Base-by-base conservation (phyloP, 306 rosid genomes). In the Corylus heterophylla region DNA sequence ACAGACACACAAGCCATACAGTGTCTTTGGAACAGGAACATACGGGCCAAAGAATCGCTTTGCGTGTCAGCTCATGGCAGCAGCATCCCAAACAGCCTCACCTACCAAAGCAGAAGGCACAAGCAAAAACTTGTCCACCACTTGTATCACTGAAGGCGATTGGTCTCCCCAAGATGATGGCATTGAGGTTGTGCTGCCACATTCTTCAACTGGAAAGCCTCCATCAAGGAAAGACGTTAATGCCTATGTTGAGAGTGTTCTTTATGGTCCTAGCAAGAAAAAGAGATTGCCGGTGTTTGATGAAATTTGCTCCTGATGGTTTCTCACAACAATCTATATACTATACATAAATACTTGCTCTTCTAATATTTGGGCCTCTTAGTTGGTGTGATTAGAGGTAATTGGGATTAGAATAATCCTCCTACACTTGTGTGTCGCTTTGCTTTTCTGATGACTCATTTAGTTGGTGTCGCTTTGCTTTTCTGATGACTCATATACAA, bases 91-190 rank as follows among this genome's bases (percentile, higher is more conserved):
- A 76, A 83, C 81, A 61, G 70, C 80, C 51, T 76, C 88, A n/a
- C 78, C 76, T 0, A 25, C 49, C 12, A 69, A 61, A 25, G 77
- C 82, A 49, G 54, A 74, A 69, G 62, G 39, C 49, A 18, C 50
- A 27, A 39, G 49, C 25, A 62, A 45, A 37, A 51, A 56, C 29
- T 78, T 54, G 3, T 31, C 35, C 29, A 55, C 67, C 73, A 16
- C 75, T 18, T 50, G 61, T 48, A 16, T 42, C 13, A n/a, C 71
- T 75, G 42, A 8, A 69, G 16, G 18, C 16, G 82, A 87, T 45
- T 94, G 98, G 97, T 94, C 91, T 49, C 96, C 94, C 20, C 69
- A 80, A 79, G 98, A 92, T 69, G 97, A 94, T 76, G 83, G 79
- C 79, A 92, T 90, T 80, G 82, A 76, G 76, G 39, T 83, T 70